Evolutionary conservation across 164 flowering plant genomes (phyloP).

Genomic region (Houttuynia cordata): DNA sequence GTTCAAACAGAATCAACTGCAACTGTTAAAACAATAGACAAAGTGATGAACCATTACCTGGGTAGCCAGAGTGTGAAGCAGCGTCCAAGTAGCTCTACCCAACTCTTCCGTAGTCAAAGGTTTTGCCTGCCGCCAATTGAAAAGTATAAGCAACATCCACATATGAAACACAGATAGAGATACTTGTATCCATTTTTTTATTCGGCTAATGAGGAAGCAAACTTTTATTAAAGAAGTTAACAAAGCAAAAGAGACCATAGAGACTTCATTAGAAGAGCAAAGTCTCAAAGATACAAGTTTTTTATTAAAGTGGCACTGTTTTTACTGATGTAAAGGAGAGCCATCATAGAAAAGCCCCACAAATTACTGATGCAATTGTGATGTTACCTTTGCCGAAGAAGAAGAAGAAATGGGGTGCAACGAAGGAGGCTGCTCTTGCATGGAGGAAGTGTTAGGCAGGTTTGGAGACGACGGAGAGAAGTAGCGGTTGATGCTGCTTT

Average conservation of each 20-base stretch:
- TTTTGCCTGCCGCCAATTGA: slow-evolving; percentile 34
- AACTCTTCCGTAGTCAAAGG: slow-evolving; percentile 86
- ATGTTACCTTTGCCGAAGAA: slow-evolving; percentile 1
- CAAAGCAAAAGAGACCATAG: background rate
- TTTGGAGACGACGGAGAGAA: slow-evolving; percentile 15
- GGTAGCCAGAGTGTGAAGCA: slow-evolving; percentile 92
- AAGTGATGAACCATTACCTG: slow-evolving; percentile 38
- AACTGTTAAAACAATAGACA: background rate
- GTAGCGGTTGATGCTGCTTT: slow-evolving; percentile 3
- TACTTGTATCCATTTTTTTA: no score
- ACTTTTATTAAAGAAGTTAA: background rate
- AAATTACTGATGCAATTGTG: no score
- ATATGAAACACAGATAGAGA: background rate
- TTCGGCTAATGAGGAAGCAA: background rate
- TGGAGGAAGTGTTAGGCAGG: slow-evolving; percentile 3
- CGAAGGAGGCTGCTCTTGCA: slow-evolving; percentile 8
- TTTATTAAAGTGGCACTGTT: no score
- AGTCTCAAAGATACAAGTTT: background rate
- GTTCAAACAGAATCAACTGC: background rate
- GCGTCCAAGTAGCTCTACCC: slow-evolving; percentile 96
- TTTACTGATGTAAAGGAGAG: no score
- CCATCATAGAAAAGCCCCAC: no score
- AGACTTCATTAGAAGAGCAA: background rate
- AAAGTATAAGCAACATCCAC: background rate
- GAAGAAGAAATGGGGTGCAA: background rate